Evolutionary conservation across 257 asterid species (phyloP), one percentile per base, ranked within the genome.

Genomic region (Osmanthus fragrans): DNA sequence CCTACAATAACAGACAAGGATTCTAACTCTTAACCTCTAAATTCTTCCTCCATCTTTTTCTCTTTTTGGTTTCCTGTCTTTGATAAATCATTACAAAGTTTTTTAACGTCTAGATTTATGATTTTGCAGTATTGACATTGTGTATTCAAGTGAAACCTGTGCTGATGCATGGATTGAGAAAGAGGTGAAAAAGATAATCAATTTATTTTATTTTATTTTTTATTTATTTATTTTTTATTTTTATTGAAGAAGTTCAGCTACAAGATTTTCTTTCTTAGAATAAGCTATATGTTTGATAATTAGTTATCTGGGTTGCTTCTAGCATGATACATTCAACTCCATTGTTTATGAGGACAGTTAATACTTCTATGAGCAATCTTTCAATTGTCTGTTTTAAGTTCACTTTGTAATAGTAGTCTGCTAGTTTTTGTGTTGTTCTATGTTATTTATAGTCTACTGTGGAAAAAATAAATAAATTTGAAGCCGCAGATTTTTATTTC

Each of bases 91-190:
- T 54, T 45, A 71, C 71, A 10, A 70, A 25, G 70, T 72, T 74
- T 54, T 45, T 77, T 76, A 63, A 80, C 70, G 25, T 81, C 69
- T 25, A 70, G 73, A 45, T 64, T 75, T 85, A 56, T 81, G 23
- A 47, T 81, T 76, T 76, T 89, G 88, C 91, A 95, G 99, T 51
- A 77, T 95, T 73, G 99, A 95, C 86, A 65, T 93, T 33, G 90
- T 95, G 68, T 95, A 42, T 87, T 86, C 98, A 40, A 80, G 86
- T 72, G 97, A 93, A 88, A 91, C 98, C 77, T 91, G 94, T 76
- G 99, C 98, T 29, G 99, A 95, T 88, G 87, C 97, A 79, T 95
- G 99, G 98, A 95, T 95, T 71, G 99, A 95, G 91, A 93, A 93
- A 87, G 99, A 95, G 98, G 99, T 95, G 73, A 85, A 87, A 70